These are phyloP conservation scores for Trypanosoma lewisi DNA, from an alignment of 208 protist genomes.

Conservation along the genomic window DNA sequence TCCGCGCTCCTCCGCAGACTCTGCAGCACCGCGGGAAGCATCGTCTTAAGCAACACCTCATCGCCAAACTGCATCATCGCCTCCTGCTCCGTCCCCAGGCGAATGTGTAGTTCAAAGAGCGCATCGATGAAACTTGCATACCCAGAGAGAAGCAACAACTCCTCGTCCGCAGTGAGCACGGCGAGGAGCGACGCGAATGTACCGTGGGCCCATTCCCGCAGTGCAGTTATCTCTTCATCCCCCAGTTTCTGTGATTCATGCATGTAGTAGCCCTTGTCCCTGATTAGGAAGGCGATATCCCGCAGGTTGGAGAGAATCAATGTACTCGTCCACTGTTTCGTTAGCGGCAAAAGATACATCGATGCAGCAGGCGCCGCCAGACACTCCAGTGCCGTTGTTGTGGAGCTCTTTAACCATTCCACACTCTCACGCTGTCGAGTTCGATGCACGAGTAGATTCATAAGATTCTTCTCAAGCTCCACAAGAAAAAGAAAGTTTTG, in stretches of 20 bases:
- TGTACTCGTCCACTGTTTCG: constrained; percentile 27
- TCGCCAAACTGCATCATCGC: constrained; percentile 37
- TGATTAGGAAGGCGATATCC: constrained; percentile 3
- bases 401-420: constrained; percentile 24
- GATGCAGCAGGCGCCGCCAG: neutral
- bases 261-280: neutral
- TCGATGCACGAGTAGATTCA: constrained; percentile 19
- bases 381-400: constrained; percentile 9
- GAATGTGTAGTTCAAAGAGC: constrained; percentile 43
- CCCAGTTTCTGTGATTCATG: neutral
- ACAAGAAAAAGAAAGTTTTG: neutral
- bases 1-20: constrained; percentile 33
- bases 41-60: constrained; percentile 29
- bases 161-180: constrained; percentile 36
- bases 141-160: constrained; percentile 57
- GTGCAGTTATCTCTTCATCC: neutral
- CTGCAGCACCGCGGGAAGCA: constrained; percentile 34
- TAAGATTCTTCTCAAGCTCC: constrained; percentile 18
- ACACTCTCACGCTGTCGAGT: constrained; percentile 1
- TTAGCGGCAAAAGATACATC: constrained; percentile 9
- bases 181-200: constrained; percentile 29
- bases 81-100: constrained; percentile 26
- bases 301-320: constrained; percentile 21
- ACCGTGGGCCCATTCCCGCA: constrained; percentile 11
- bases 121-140: constrained; percentile 50